Conservation (phyloP, 345 rosid genomes). For the Moricandia arvensis region DNA sequence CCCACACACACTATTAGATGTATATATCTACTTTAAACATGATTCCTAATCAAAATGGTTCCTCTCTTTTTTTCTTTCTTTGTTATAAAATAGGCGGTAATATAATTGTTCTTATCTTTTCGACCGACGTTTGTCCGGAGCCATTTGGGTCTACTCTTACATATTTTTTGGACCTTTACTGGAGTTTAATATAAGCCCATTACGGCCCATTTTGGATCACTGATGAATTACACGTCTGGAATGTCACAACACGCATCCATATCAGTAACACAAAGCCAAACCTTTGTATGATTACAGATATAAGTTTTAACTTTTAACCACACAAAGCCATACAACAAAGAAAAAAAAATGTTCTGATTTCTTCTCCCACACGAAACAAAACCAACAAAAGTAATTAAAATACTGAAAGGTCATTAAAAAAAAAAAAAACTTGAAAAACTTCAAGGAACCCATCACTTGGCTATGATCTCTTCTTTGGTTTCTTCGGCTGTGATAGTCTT, state of each 20-base stretch:
- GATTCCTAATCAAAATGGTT: slow-evolving; percentile 27
- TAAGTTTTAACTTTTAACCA: slow-evolving; percentile 25
- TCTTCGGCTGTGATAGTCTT: slow-evolving; percentile 52
- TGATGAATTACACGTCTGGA: not conserved
- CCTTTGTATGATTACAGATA: slow-evolving; percentile 36
- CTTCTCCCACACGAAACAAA: slow-evolving; percentile 13
- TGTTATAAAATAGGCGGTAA: not conserved
- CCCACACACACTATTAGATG: not conserved
- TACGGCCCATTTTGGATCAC: slow-evolving; percentile 14
- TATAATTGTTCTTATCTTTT: slow-evolving; percentile 23
- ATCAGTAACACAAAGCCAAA: slow-evolving; percentile 38
- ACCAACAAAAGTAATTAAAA: slow-evolving; percentile 16
- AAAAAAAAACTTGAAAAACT: not conserved
- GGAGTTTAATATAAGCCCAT: slow-evolving; percentile 18
- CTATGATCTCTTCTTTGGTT: slow-evolving; percentile 48
- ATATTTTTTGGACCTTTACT: not conserved
- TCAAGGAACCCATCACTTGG: slow-evolving; percentile 37
- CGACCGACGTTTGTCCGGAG: not conserved
- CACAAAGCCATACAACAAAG: slow-evolving; percentile 29
- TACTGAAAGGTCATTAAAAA: not conserved
- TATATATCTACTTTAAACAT: slow-evolving; percentile 11
- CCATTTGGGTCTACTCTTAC: not conserved
- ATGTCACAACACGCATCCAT: slow-evolving; percentile 22
- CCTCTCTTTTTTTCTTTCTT: not conserved
- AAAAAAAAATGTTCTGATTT: slow-evolving; percentile 20